A percentile compares a stretch with the other conserved stretches of the same genome.
These are phyloP conservation scores for Penicillium sp. DNA, from an alignment of 2,329 filamentous ascomycete genomes.

Conservation along the genomic window DNA sequence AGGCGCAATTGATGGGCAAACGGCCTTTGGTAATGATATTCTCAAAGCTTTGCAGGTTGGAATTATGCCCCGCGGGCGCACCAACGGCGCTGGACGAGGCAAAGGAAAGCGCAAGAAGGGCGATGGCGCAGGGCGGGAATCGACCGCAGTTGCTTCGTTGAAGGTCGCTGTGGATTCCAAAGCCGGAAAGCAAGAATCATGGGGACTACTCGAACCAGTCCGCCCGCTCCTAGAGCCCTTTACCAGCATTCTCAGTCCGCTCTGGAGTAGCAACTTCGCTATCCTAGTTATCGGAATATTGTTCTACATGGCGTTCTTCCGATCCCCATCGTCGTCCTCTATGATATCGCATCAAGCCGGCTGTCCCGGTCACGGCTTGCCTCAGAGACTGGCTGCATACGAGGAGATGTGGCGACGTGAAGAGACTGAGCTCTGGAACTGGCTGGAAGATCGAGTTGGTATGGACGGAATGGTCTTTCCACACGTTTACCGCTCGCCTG, in stretches of 20 bases:
- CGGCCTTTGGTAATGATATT: conserved; percentile 76
- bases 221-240: conserved; percentile 68
- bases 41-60: conserved; percentile 70
- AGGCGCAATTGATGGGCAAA: conserved; percentile 86
- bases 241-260: conserved; percentile 64
- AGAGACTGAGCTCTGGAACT: conserved; percentile 87
- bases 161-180: conserved; percentile 41
- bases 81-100: conserved; percentile 50
- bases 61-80: conserved; percentile 63
- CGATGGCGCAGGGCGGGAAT: conserved; percentile 38
- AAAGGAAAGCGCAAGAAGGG: conserved; percentile 63
- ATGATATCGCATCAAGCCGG: conserved; percentile 38
- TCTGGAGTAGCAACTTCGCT: conserved; percentile 74
- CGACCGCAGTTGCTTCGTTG: conserved; percentile 45
- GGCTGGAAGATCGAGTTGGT: conserved; percentile 83
- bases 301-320: conserved; percentile 71
- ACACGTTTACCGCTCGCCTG: conserved; percentile 26
- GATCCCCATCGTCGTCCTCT: conserved; percentile 40
- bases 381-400: conserved; percentile 76
- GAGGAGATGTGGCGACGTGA: conserved; percentile 90
- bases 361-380: conserved; percentile 43
- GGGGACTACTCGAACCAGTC: conserved; percentile 80
- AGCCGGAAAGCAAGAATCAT: conserved; percentile 52
- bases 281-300: conserved; percentile 72
- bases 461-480: conserved; percentile 56